These are phyloP conservation scores for Wickerhamia fluorescens DNA, from an alignment of 805 yeast genomes.

Conservation along the genomic window DNA sequence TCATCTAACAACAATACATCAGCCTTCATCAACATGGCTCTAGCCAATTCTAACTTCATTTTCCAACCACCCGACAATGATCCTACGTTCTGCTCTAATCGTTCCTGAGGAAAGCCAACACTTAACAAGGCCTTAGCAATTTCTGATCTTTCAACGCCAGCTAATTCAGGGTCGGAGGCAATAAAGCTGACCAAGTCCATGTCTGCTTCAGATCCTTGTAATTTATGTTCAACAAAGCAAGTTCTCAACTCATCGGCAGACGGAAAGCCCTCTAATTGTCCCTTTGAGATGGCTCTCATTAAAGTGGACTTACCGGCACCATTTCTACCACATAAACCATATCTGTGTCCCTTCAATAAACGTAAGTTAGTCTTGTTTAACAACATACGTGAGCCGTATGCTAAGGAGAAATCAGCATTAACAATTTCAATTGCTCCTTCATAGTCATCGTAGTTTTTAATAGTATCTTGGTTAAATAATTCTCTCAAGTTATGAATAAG, in stretches of 20 bases:
- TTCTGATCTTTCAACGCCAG: slow-evolving; percentile 54
- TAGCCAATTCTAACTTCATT: slow-evolving; percentile 96
- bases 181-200: slow-evolving; percentile 83
- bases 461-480: slow-evolving; percentile 42
- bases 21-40: slow-evolving; percentile 97
- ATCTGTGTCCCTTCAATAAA: slow-evolving; percentile 88
- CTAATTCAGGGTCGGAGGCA: slow-evolving; percentile 80
- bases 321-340: slow-evolving; percentile 96
- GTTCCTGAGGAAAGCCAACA: slow-evolving; percentile 89
- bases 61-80: slow-evolving; percentile 99
- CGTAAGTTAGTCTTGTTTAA: slow-evolving; percentile 86
- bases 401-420: slow-evolving; percentile 89
- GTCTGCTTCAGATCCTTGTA: slow-evolving; percentile 92
- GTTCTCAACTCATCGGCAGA: slow-evolving; percentile 79
- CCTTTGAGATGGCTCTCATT: slow-evolving; percentile 94
- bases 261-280: slow-evolving; percentile 97
- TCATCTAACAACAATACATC: slow-evolving; percentile 92
- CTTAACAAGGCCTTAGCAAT: slow-evolving; percentile 68
- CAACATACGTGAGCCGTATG: slow-evolving; percentile 96
- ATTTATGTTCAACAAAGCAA: slow-evolving; percentile 93
- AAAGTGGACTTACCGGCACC: slow-evolving; percentile 98
- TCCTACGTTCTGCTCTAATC: slow-evolving; percentile 87
- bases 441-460: slow-evolving; percentile 45
- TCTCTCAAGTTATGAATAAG: slow-evolving; percentile 44
- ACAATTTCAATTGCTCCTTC: slow-evolving; percentile 89